phyloP scores from a whole-genome alignment of 805 yeast genomes.

The Kurtzmaniella cleridarum region DNA sequence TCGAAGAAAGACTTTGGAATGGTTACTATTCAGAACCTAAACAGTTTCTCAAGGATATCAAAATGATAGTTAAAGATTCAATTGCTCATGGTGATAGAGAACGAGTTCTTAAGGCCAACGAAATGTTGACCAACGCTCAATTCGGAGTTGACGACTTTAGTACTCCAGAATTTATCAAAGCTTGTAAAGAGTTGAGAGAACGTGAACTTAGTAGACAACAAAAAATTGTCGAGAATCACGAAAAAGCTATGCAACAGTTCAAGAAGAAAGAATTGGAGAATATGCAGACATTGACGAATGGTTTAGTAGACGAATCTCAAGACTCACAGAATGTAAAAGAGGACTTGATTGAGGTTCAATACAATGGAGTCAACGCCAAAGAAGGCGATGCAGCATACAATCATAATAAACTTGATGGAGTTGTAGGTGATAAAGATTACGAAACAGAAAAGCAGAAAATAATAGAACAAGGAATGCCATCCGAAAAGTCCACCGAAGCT shows the following conservation, averaged over 20 bases:
- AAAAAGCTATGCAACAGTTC: slow-evolving; percentile 20
- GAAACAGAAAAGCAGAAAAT: too few species aligned
- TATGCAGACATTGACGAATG: slow-evolving; percentile 4
- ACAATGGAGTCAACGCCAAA: slow-evolving; percentile 9
- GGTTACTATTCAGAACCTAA: slow-evolving; percentile 91
- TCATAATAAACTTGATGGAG: slow-evolving; percentile 1
- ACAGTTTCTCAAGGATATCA: slow-evolving; percentile 81
- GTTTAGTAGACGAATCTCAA: slow-evolving; percentile 2
- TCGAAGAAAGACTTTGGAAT: slow-evolving; percentile 95
- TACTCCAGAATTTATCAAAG: slow-evolving; percentile 61
- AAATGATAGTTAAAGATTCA: slow-evolving; percentile 77
- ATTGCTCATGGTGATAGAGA: slow-evolving; percentile 76
- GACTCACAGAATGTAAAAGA: not conserved
- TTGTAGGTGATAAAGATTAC: slow-evolving; percentile 3
- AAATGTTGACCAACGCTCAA: slow-evolving; percentile 94
- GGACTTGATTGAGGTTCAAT: slow-evolving; percentile 4
- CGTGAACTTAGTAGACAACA: slow-evolving; percentile 58
- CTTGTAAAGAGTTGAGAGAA: slow-evolving; percentile 67
- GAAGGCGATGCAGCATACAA: slow-evolving; percentile 4
- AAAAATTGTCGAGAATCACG: slow-evolving; percentile 34
- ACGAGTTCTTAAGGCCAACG: slow-evolving; percentile 73
- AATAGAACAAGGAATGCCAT: too few species aligned
- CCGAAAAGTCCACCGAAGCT: too few species aligned
- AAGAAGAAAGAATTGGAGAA: slow-evolving; percentile 11
- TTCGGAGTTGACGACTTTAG: slow-evolving; percentile 91